Percentiles rank a stretch among this genome's conserved stretches.
Conservation (phyloP, 1,139 yeast genomes). For the Yamadazyma conglobata region DNA sequence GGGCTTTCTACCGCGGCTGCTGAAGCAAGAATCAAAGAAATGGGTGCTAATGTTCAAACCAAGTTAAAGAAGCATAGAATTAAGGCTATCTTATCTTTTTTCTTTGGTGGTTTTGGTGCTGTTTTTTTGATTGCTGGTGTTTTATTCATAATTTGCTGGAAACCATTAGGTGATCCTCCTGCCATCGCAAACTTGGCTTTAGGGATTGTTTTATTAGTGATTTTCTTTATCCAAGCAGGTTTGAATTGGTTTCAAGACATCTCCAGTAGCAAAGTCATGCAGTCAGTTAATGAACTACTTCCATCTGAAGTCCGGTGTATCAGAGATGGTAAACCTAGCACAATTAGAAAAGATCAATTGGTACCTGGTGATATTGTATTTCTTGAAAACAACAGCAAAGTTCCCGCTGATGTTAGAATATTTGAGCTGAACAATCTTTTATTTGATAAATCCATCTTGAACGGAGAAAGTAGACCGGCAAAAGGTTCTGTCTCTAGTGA, state of each 20-base stretch:
- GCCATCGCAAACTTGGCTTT: constrained; percentile 43
- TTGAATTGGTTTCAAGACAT: constrained; percentile 51
- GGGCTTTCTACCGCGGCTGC: constrained; percentile 20
- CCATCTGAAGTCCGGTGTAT: constrained; percentile 31
- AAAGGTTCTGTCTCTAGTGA: constrained; percentile 18
- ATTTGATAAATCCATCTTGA: constrained; percentile 34
- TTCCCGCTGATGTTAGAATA: constrained; percentile 33
- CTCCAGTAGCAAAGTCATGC: constrained; percentile 48
- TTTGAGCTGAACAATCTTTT: constrained; percentile 25
- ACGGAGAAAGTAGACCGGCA: constrained; percentile 34
- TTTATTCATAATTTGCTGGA: constrained; percentile 47
- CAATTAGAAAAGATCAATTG: constrained; percentile 20
- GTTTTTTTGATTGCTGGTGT: constrained; percentile 44
- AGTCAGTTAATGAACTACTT: constrained; percentile 43
- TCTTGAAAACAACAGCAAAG: constrained; percentile 24
- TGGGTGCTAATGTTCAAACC: constrained; percentile 39
- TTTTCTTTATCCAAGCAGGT: constrained; percentile 45
- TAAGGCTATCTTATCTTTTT: constrained; percentile 33
- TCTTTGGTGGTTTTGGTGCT: constrained; percentile 52
- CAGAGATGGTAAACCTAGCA: constrained; percentile 19
- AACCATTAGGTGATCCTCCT: constrained; percentile 52
- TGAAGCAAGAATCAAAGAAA: constrained; percentile 16
- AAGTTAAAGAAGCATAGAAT: constrained; percentile 33
- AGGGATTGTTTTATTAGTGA: constrained; percentile 41
- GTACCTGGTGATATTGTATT: constrained; percentile 32